phyloP scores from a whole-genome alignment of 176 grass and related monocot species.

The Coix lacrymajobi region DNA sequence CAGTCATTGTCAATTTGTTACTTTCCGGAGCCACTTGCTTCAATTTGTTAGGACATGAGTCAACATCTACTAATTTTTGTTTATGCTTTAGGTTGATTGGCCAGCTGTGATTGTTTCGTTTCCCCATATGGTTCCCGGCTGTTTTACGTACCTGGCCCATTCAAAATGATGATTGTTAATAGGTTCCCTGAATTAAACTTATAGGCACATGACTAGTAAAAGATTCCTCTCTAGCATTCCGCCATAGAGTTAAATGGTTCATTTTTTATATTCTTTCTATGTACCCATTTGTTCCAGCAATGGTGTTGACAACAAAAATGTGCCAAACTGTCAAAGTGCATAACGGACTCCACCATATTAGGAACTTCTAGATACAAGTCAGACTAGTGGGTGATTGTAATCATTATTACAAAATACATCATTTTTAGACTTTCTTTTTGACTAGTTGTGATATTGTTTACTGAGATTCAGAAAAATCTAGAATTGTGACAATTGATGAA shows the following conservation, averaged over 20 bases:
- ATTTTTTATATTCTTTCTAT: background rate
- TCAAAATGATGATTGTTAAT: background rate
- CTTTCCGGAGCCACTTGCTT: background rate
- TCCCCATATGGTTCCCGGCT: background rate
- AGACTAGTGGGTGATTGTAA: background rate
- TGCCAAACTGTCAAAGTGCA: too few relatives aligned
- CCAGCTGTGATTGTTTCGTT: background rate
- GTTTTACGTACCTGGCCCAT: background rate
- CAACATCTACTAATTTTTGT: background rate
- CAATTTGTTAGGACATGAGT: conserved; percentile 8
- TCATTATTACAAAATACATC: background rate
- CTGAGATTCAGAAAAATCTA: background rate
- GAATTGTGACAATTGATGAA: background rate
- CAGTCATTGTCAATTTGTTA: conserved; percentile 23
- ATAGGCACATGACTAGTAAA: background rate
- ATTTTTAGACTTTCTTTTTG: background rate
- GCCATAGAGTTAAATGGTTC: background rate
- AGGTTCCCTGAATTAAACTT: background rate
- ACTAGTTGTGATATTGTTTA: background rate
- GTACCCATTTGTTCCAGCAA: background rate
- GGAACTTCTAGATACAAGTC: background rate
- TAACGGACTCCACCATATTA: too few relatives aligned
- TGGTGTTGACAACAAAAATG: too few relatives aligned
- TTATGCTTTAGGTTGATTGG: conserved; percentile 24
- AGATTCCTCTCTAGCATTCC: background rate